phyloP scores from a whole-genome alignment of 1,284 basidiomycete genomes.

The Dichomitus squalens region DNA sequence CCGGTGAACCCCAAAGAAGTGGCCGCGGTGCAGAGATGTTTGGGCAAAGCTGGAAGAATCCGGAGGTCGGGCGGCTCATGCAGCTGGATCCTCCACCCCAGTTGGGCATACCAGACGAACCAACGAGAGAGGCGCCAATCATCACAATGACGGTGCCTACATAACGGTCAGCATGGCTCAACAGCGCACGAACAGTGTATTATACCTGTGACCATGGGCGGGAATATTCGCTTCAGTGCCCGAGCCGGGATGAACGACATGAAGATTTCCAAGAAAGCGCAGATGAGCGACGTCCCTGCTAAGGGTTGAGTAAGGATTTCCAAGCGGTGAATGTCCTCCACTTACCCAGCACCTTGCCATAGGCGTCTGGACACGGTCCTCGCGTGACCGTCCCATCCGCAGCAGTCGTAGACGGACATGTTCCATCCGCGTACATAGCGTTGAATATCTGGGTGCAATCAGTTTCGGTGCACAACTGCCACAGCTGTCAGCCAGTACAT shows the following conservation, averaged over 20 bases:
- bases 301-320: not conserved
- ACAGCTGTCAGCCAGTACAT: conserved; percentile 24
- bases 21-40: conserved; percentile 64
- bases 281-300: conserved; percentile 75
- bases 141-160: conserved; percentile 71
- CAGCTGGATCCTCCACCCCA: conserved; percentile 88
- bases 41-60: conserved; percentile 72
- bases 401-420: conserved; percentile 63
- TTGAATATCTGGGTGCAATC: conserved; percentile 51
- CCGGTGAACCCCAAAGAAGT: conserved; percentile 73
- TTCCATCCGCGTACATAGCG: conserved; percentile 78
- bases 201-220: conserved; percentile 77
- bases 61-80: conserved; percentile 54
- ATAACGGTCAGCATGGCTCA: not conserved
- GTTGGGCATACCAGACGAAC: conserved; percentile 72
- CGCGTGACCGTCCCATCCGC: conserved; percentile 64
- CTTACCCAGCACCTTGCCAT: conserved; percentile 73
- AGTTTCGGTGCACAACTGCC: not conserved
- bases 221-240: conserved; percentile 71
- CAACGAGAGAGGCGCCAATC: conserved; percentile 79
- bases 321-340: not conserved
- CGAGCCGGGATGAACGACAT: conserved; percentile 75
- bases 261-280: conserved; percentile 80
- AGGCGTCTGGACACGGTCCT: conserved; percentile 77
- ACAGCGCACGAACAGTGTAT: conserved; percentile 12